Evolutionary conservation across 768 basidiomycete species (phyloP).

Genomic region (Mycena olivaceomarginata): DNA sequence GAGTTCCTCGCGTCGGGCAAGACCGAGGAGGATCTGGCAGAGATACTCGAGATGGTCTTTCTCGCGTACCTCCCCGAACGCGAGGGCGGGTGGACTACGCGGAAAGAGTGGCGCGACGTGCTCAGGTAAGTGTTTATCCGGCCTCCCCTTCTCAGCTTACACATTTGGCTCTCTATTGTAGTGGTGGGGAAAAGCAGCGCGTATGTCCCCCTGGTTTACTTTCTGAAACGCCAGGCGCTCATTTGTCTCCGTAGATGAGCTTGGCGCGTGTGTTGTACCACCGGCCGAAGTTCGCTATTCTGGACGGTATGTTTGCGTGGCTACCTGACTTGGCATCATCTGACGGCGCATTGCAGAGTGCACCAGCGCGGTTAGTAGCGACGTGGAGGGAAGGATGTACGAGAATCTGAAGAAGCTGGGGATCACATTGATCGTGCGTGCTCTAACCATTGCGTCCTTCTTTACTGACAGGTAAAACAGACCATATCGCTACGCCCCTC

Average conservation of each 20-base stretch:
- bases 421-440: slow-evolving; percentile 83
- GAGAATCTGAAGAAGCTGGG: slow-evolving; percentile 92
- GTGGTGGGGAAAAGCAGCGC: slow-evolving; percentile 97
- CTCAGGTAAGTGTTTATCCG: slow-evolving; percentile 52
- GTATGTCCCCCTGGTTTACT: slow-evolving; percentile 58
- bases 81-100: slow-evolving; percentile 92
- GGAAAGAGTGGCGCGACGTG: slow-evolving; percentile 98
- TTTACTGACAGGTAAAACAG: slow-evolving; percentile 12
- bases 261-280: slow-evolving; percentile 97
- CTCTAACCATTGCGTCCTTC: not conserved
- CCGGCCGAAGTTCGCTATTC: slow-evolving; percentile 85
- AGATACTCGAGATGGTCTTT: slow-evolving; percentile 88
- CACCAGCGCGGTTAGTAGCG: slow-evolving; percentile 96
- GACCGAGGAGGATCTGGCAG: slow-evolving; percentile 82
- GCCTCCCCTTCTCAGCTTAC: not conserved
- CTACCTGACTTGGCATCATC: not conserved
- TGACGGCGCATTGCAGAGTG: slow-evolving; percentile 75
- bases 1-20: slow-evolving; percentile 78
- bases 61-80: slow-evolving; percentile 89
- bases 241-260: slow-evolving; percentile 75
- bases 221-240: slow-evolving; percentile 8
- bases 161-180: slow-evolving; percentile 52
- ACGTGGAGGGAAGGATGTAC: slow-evolving; percentile 98
- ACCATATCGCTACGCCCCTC: slow-evolving; percentile 74
- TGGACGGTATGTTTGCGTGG: slow-evolving; percentile 79